These are phyloP conservation scores for Paracoccidioides brasiliensis DNA, from an alignment of 2,329 filamentous ascomycete species.

Conservation along the genomic window DNA sequence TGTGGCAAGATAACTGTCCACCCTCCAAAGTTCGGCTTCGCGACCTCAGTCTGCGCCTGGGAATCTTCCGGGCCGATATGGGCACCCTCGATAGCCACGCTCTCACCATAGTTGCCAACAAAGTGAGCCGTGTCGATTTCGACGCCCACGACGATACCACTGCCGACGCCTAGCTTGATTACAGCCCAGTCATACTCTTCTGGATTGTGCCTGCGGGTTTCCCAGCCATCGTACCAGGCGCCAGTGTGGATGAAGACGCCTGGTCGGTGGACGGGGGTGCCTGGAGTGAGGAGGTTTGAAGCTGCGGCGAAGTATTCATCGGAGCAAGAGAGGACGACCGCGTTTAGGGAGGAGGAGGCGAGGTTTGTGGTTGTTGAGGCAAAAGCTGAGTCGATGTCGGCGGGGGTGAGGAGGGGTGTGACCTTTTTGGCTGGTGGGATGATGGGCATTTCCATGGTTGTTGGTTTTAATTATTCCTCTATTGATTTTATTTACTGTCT, in stretches of 20 bases:
- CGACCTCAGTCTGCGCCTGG: slow-evolving; percentile 18
- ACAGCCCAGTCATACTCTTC: slow-evolving; percentile 48
- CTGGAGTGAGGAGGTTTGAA: slow-evolving; percentile 45
- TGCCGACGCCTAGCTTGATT: slow-evolving; percentile 42
- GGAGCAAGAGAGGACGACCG: slow-evolving; percentile 42
- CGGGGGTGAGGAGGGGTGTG: slow-evolving; percentile 30
- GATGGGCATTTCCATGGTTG: neutral
- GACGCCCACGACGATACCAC: slow-evolving; percentile 27
- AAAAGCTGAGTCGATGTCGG: slow-evolving; percentile 41
- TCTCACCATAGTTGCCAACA: slow-evolving; percentile 34
- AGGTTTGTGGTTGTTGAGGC: slow-evolving; percentile 32
- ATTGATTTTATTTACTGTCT: neutral
- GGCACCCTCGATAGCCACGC: slow-evolving; percentile 28
- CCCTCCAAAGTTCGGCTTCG: slow-evolving; percentile 20
- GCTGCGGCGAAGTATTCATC: slow-evolving; percentile 51
- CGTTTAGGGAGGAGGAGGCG: slow-evolving; percentile 36
- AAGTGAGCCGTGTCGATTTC: slow-evolving; percentile 35
- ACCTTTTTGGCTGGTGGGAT: slow-evolving; percentile 12
- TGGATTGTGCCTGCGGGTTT: slow-evolving; percentile 48
- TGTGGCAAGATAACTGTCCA: slow-evolving; percentile 30
- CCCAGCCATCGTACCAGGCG: slow-evolving; percentile 54
- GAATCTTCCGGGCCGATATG: slow-evolving; percentile 11
- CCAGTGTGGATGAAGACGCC: slow-evolving; percentile 48
- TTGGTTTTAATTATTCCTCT: neutral
- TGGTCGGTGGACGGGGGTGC: slow-evolving; percentile 41